Percentiles rank a stretch among this genome's conserved stretches.
Evolutionary conservation across 768 basidiomycete genomes (phyloP).

Genomic region (Wakefieldia striispora): DNA sequence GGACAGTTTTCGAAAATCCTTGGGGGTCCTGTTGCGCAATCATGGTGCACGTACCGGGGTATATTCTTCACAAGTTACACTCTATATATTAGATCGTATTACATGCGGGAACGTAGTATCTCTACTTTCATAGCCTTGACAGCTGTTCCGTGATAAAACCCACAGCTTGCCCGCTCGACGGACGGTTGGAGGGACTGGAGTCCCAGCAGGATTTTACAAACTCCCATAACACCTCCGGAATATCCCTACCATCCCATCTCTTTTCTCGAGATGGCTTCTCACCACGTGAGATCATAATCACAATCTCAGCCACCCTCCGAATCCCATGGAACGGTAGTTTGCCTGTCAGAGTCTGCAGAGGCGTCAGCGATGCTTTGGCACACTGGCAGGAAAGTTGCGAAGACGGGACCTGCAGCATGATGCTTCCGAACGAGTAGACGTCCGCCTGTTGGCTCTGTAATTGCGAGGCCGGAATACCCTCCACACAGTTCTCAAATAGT

Average conservation of each 20-base stretch:
- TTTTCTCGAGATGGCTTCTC: slow-evolving; percentile 6
- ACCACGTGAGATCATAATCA: slow-evolving; percentile 19
- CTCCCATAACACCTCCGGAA: slow-evolving; percentile 22
- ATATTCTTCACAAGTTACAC: no score
- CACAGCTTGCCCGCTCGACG: slow-evolving; percentile 11
- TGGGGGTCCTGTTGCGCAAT: no score
- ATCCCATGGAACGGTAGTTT: slow-evolving; percentile 24
- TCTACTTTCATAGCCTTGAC: not conserved
- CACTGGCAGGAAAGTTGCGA: not conserved
- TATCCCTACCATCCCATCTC: slow-evolving; percentile 22
- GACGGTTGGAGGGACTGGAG: slow-evolving; percentile 11
- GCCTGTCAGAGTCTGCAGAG: slow-evolving; percentile 20
- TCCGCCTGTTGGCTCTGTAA: slow-evolving; percentile 16
- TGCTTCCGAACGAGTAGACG: slow-evolving; percentile 30
- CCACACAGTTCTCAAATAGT: slow-evolving; percentile 9
- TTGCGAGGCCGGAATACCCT: not conserved
- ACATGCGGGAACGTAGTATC: not conserved
- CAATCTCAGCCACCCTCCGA: slow-evolving; percentile 21
- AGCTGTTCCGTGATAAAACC: slow-evolving; percentile 13
- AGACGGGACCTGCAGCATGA: slow-evolving; percentile 27
- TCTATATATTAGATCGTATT: not conserved
- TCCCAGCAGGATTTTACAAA: slow-evolving; percentile 26
- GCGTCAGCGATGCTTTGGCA: not conserved
- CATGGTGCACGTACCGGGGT: not conserved
- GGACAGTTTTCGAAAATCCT: no score